A percentile compares a stretch with the other conserved stretches of the same genome.
These are phyloP conservation scores for Lactarius pseudohatsudake DNA, from an alignment of 768 basidiomycete genomes.

Conservation along the genomic window DNA sequence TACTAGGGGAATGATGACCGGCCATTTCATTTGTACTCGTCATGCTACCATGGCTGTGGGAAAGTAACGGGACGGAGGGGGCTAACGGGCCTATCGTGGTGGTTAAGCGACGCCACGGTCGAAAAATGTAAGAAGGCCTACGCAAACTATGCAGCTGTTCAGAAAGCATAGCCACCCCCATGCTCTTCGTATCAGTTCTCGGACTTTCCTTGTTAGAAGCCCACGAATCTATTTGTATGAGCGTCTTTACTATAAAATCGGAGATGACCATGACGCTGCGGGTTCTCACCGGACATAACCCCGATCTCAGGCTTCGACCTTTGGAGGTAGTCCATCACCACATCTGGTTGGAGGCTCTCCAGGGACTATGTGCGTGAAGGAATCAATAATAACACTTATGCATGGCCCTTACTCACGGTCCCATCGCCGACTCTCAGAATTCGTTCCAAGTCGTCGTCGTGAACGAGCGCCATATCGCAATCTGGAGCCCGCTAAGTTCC, in stretches of 20 bases:
- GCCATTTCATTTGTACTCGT: not conserved
- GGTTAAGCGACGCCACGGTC: not conserved
- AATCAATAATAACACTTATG: not conserved
- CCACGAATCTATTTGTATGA: not conserved
- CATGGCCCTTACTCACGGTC: not conserved
- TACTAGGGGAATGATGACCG: not conserved
- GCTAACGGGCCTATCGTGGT: not conserved
- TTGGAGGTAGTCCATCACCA: not conserved
- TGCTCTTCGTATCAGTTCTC: not conserved
- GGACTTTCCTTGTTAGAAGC: not conserved
- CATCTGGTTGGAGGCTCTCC: not conserved
- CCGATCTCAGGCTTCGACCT: not conserved
- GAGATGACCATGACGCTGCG: not conserved
- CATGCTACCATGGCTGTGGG: not conserved
- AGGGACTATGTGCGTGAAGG: not conserved
- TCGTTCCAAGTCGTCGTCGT: not conserved
- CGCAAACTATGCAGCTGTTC: not conserved
- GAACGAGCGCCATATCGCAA: not conserved
- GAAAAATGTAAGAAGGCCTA: not conserved
- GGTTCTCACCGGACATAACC: not conserved
- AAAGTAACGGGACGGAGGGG: not conserved
- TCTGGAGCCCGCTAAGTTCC: not conserved
- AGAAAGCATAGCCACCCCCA: not conserved
- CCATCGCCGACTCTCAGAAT: not conserved
- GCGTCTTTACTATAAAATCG: not conserved